phyloP scores from a whole-genome alignment of 768 basidiomycete genomes.

The Sarcomyxa edulis region DNA sequence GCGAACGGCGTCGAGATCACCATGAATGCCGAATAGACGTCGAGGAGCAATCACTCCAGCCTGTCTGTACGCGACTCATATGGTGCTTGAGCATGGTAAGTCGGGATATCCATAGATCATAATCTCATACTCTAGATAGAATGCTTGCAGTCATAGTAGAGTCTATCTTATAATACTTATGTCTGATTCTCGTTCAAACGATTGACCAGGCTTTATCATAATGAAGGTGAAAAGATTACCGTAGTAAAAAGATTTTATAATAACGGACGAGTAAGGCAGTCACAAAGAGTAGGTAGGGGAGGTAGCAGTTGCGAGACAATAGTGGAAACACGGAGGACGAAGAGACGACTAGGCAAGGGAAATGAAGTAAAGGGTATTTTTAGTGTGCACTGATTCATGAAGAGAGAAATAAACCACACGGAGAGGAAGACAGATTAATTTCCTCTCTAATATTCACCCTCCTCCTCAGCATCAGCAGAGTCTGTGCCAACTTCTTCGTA shows the following conservation, averaged over 20 bases:
- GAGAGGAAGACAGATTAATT: constrained; percentile 8
- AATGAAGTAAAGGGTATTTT: constrained; percentile 3
- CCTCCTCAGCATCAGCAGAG: constrained; percentile 45
- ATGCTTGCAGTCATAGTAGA: too few species aligned
- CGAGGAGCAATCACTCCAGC: constrained; percentile 8
- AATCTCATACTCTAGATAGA: too few species aligned
- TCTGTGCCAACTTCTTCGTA: constrained; percentile 77
- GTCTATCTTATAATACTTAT: too few species aligned
- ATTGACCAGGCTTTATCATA: constrained; percentile 7
- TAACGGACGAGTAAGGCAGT: constrained; percentile 12
- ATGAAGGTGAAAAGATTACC: constrained; percentile 12
- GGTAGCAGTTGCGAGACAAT: constrained; percentile 1
- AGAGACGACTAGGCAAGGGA: background rate
- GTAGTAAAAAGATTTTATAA: constrained; percentile 21
- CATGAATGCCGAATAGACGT: constrained; percentile 27
- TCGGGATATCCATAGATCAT: too few species aligned
- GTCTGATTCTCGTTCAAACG: too few species aligned
- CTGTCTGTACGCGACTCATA: too few species aligned
- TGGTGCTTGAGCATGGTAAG: too few species aligned
- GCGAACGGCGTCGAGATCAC: constrained; percentile 43
- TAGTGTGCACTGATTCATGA: background rate
- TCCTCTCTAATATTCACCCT: constrained; percentile 46
- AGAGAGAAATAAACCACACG: constrained; percentile 3
- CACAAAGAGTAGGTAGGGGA: constrained; percentile 1
- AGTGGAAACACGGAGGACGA: background rate